Percentiles rank a stretch among this genome's conserved stretches.
These are phyloP conservation scores for Canavalia ensiformis DNA, from an alignment of 306 rosid genomes.

Conservation along the genomic window DNA sequence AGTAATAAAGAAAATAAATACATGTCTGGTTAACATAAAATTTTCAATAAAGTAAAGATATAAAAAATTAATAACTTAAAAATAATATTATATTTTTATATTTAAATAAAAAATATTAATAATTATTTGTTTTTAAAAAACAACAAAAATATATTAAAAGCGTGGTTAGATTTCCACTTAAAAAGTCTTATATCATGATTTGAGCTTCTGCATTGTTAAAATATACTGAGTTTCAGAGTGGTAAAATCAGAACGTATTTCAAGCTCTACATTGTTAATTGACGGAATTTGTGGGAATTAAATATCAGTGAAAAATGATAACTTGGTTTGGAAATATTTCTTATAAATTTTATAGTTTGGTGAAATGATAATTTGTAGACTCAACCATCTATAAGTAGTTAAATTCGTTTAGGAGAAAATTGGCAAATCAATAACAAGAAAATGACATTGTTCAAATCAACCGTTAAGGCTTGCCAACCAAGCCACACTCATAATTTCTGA, in stretches of 20 bases:
- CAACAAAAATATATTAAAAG: not conserved
- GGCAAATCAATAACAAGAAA: not conserved
- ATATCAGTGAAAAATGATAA: not conserved
- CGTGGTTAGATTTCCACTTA: not conserved
- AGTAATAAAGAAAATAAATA: no score
- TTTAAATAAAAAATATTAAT: no score
- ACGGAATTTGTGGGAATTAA: not conserved
- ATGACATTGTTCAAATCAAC: slow-evolving; percentile 32
- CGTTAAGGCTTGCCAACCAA: slow-evolving; percentile 42
- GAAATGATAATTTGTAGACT: not conserved
- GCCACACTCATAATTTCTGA: slow-evolving; percentile 24
- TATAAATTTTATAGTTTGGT: not conserved
- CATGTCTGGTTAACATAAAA: no score
- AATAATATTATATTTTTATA: no score
- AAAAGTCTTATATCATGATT: not conserved
- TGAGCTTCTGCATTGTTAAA: not conserved
- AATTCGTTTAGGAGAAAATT: not conserved
- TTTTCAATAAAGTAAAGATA: no score
- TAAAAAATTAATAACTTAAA: no score
- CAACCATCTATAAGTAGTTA: not conserved
- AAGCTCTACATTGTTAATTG: not conserved
- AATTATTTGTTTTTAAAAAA: no score
- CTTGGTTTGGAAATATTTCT: not conserved
- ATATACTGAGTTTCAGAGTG: not conserved
- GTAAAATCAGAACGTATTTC: not conserved